Base-by-base conservation (phyloP, 2,329 filamentous ascomycete genomes). In the Monosporascus sp. region DNA sequence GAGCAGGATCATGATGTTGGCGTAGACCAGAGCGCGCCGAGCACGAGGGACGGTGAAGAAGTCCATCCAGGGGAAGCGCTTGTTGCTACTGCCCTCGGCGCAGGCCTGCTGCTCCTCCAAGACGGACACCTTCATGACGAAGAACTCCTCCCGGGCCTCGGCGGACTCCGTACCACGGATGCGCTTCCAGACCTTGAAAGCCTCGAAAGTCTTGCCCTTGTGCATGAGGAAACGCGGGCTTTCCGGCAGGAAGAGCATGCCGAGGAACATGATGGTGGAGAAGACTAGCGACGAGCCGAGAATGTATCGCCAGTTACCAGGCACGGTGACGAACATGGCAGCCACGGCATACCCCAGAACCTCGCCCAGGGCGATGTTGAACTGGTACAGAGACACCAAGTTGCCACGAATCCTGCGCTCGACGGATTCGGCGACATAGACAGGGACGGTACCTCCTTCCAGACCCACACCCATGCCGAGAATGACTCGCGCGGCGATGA, bases 341-440 rank as follows among this genome's bases (percentile, higher is more conserved):
- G 84, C 86, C 1, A 89, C 80, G 5, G 84, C 86, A 55, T 89
- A 89, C 2, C 87, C 87, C 1, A 90, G 73, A 2, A 90, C 86
- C 61, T 89, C 87, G 28, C 87, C 87, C 0, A 90, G 76, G 0
- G 87, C 87, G 62, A 90, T 90, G 70, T 87, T 89, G 70, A 89
- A 82, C 65, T 90, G 87, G 67, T 89, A 90, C 0, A 89, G 73
- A 0, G 85, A 88, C 1, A 90, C 87, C 49, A 90, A 70, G 66
- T 89, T 89, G 59, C 87, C 87, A 61, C 87, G 81, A 24, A 88
- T 77, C 54, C 76, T 78, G 35, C 82, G 77, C 61, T 87, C 84
- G 44, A 89, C 86, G 0, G 83, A 86, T 68, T 90, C 87, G 1
- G 87, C 86, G 31, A 90, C 86, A 58, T 90, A 90, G 51, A 89